Conservation (phyloP, 2,329 filamentous ascomycete species). For the Pseudogymnoascus sp. region DNA sequence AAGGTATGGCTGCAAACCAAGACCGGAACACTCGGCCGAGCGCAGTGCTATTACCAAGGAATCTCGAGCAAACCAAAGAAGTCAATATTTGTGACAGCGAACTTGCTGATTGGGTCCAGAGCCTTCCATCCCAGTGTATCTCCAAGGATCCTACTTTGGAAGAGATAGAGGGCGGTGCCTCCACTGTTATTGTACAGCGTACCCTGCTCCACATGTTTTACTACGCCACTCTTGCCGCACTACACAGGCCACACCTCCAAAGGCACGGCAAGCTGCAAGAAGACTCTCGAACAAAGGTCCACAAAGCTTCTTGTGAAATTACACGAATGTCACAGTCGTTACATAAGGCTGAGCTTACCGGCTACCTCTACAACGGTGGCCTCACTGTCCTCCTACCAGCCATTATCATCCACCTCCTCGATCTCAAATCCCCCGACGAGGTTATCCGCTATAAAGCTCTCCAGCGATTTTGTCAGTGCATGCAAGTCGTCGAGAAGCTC, state of each 20-base stretch:
- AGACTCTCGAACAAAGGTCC: constrained; percentile 69
- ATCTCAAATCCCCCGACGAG: constrained; percentile 75
- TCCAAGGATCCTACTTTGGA: constrained; percentile 50
- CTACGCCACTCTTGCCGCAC: constrained; percentile 76
- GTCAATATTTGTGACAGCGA: constrained; percentile 70
- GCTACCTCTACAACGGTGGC: constrained; percentile 73
- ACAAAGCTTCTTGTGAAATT: constrained; percentile 72
- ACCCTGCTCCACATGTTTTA: constrained; percentile 84
- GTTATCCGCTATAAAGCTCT: constrained; percentile 63
- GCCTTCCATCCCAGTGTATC: constrained; percentile 60
- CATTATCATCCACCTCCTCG: constrained; percentile 81
- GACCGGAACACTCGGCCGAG: constrained; percentile 58
- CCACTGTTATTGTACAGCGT: constrained; percentile 57
- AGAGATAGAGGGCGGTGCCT: constrained; percentile 50
- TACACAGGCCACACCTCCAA: constrained; percentile 56
- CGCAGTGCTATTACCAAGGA: constrained; percentile 78
- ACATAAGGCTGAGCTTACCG: constrained; percentile 62
- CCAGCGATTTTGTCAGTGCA: constrained; percentile 76
- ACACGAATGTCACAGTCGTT: constrained; percentile 73
- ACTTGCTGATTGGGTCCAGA: constrained; percentile 65
- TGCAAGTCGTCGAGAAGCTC: constrained; percentile 77
- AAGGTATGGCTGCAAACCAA: not conserved
- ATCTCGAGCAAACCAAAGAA: constrained; percentile 60
- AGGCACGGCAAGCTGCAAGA: constrained; percentile 48
- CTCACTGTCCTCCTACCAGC: constrained; percentile 81